Base-by-base conservation (phyloP, 495 filamentous ascomycete species). In the Aspergillus biplanus region DNA sequence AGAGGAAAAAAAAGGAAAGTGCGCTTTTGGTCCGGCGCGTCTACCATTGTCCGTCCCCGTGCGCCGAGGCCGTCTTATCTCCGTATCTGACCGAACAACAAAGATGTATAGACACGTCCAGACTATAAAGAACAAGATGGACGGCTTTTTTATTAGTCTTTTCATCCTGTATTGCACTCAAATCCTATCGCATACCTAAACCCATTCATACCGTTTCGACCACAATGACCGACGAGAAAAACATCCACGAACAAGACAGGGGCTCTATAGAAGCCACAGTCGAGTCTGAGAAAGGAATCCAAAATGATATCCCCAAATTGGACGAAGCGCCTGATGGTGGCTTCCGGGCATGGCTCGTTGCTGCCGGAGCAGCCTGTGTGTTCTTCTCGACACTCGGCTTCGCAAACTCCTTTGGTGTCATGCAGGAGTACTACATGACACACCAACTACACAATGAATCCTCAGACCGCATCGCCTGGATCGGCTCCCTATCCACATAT, bases 371-470 rank as follows among this genome's bases (percentile, higher is more conserved):
- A 18, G 60, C 70, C 39, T 69, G 65, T 13, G 58, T 67, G 8
- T 70, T 75, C 11, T 78, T 79, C 63, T 63, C 62, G 7, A 59
- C 54, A 11, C 84, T 85, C 61, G 86, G 85, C 0, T 76, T 86
- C 56, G 80, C 86, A 67, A 67, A 63, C 35, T 61, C 59, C 6
- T 60, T 56, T 31, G 63, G 69, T 7, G 63, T 73, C 32, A 72
- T 69, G 33, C 65, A 75, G 59, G 65, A 68, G 32, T 74, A 75
- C 57, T 77, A 77, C 52, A 52, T 62, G 34, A 50, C 56, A 27
- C 56, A 64, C 37, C 59, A 70, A 16, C 60, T 77, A 5, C 47
- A 33, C 0, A 44, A 52, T 1, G 13, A 72, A 18, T 65, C 67
- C 31, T 33, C 66, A 3, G 73, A 71, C 11, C 67, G 67, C 4